Conservation (phyloP, 208 protist species). For the Angomonas desouzai region DNA sequence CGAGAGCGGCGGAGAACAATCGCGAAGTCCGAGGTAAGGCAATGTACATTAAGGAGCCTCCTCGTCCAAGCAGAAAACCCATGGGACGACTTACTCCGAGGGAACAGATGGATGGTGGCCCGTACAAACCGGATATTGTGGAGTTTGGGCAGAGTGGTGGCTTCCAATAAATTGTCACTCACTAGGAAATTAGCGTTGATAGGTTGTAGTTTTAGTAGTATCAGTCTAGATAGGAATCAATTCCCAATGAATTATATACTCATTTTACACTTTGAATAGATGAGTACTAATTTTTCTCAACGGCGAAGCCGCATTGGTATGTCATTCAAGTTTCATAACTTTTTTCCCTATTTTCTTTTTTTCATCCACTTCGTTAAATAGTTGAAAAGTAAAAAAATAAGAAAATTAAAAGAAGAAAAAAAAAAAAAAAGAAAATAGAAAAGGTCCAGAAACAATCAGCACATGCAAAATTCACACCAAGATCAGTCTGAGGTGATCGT, state of each 20-base stretch:
- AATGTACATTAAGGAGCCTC: slow-evolving; percentile 90
- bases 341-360: slow-evolving; percentile 16
- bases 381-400: too few species aligned
- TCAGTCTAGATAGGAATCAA: too few species aligned
- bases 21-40: slow-evolving; percentile 72
- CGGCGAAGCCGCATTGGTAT: too few species aligned
- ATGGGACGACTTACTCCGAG: slow-evolving; percentile 69
- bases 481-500: slow-evolving; percentile 37
- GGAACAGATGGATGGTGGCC: slow-evolving; percentile 60
- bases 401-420: slow-evolving; percentile 7
- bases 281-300: too few species aligned
- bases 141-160: slow-evolving; percentile 56
- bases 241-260: too few species aligned
- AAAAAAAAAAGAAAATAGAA: slow-evolving; percentile 2
- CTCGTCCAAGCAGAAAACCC: slow-evolving; percentile 69
- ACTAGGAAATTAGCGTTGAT: neutral
- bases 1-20: slow-evolving; percentile 61
- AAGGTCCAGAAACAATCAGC: too few species aligned
- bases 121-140: slow-evolving; percentile 52
- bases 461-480: too few species aligned
- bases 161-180: slow-evolving; percentile 23
- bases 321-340: too few species aligned
- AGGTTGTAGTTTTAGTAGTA: neutral
- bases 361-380: neutral
- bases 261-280: too few species aligned